Evolutionary conservation across 2,329 filamentous ascomycete genomes (phyloP).

Genomic region (Metarhizium robertsii): DNA sequence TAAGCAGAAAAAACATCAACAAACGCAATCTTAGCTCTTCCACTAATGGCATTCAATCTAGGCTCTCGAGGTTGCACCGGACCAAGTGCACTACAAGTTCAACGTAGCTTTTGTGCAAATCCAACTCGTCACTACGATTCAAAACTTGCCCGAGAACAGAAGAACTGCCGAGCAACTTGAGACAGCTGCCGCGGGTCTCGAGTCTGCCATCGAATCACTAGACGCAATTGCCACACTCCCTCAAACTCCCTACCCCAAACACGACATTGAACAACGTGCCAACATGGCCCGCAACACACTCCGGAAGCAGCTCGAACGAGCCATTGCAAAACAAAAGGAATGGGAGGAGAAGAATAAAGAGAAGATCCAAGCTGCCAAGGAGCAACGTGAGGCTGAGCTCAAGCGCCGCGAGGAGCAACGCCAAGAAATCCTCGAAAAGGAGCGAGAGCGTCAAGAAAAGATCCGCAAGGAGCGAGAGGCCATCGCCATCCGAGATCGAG

Average conservation of each 20-base stretch:
- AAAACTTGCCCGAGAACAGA: conserved; percentile 64
- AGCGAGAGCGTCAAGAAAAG: conserved; percentile 66
- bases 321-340: conserved; percentile 73
- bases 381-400: conserved; percentile 72
- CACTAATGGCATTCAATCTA: conserved; percentile 17
- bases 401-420: conserved; percentile 69
- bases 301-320: conserved; percentile 80
- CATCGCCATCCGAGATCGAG: conserved; percentile 68
- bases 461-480: conserved; percentile 78
- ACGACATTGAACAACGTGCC: conserved; percentile 86
- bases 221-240: conserved; percentile 55
- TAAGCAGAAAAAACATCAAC: conserved; percentile 21
- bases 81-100: conserved; percentile 88
- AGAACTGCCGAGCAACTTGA: conserved; percentile 74
- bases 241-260: conserved; percentile 76
- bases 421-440: conserved; percentile 55
- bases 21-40: background rate
- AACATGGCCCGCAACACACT: conserved; percentile 97
- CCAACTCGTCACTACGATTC: conserved; percentile 76
- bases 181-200: conserved; percentile 68
- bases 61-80: conserved; percentile 69
- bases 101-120: conserved; percentile 98
- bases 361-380: conserved; percentile 72
- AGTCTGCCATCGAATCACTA: conserved; percentile 69
- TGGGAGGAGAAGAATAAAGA: conserved; percentile 91